Evolutionary conservation across 441 rosid species (phyloP), one percentile per base, ranked within the genome.

Genomic region (Populus tomentosa): DNA sequence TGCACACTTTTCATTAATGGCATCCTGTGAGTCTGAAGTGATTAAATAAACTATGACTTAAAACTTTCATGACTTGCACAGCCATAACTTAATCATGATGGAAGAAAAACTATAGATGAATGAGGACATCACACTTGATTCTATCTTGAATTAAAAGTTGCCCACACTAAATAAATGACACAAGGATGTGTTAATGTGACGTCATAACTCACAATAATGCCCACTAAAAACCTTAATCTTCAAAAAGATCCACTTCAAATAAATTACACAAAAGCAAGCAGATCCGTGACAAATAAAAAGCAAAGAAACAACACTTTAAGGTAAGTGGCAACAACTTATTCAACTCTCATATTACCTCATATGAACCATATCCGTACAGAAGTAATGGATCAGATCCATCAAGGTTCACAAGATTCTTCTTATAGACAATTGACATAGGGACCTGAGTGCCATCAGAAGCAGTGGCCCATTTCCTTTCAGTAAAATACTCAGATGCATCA

Each of bases 331-430:
- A 71, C 50, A 75, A 11, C 20, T 21, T 50, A 46, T 73, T n/a
- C 46, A 71, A 61, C 68, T 78, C 73, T 78, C 63, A 79, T 32
- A 40, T 80, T 90, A 95, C 98, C 99, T 93, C 98, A 76, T 95
- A 95, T 50, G 99, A 91, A 81, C 99, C 98, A 83, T 95, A 95
- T 67, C 98, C 99, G 78, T 93, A 88, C 46, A 95, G 97, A 81
- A 91, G 79, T 61, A 91, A 74, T 1, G 95, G 97, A 85, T 92
- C 90, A 79, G 97, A 88, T 21, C 97, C 97, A 83, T 95, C 93
- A 30, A 93, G 89, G 78, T 91, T 93, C 83, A 92, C 98, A 80
- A 88, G 84, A 33, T 89, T 82, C 84, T 88, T 93, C 80, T 75
- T 88, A 73, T 88, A 93, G 77, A 89, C 95, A 81, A 91, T 81